These are phyloP conservation scores for Exophiala mesophila DNA, from an alignment of 2,329 filamentous ascomycete genomes.

Conservation along the genomic window DNA sequence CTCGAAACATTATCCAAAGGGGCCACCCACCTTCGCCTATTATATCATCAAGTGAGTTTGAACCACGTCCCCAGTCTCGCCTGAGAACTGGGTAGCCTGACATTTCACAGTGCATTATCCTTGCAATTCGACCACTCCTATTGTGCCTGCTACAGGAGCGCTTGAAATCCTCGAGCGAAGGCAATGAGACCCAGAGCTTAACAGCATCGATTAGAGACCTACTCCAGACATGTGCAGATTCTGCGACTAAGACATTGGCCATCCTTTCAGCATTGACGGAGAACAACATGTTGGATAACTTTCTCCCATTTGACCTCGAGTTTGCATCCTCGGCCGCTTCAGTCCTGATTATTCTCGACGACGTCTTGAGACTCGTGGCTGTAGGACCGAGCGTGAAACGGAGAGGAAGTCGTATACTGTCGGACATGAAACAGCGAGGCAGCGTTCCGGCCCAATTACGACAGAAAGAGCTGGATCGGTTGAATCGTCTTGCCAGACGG, in stretches of 20 bases:
- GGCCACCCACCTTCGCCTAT: slow-evolving; percentile 1
- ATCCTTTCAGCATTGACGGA: slow-evolving; percentile 1
- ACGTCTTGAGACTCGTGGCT: background rate
- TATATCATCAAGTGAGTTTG: slow-evolving; percentile 1
- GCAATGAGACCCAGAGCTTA: background rate
- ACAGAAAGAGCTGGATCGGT: background rate
- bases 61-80: background rate
- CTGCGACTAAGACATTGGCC: slow-evolving; percentile 1
- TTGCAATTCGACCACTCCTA: background rate
- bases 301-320: slow-evolving; percentile 2
- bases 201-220: slow-evolving; percentile 1
- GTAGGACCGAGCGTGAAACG: background rate
- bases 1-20: slow-evolving; percentile 1
- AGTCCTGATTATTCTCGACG: slow-evolving; percentile 2
- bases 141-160: slow-evolving; percentile 1
- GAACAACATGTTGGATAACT: slow-evolving; percentile 3
- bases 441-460: slow-evolving; percentile 1
- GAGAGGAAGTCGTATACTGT: background rate
- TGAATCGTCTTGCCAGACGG: background rate
- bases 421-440: slow-evolving; percentile 1
- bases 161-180: background rate
- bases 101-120: slow-evolving; percentile 1
- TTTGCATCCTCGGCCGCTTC: slow-evolving; percentile 1
- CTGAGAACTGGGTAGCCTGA: background rate
- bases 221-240: slow-evolving; percentile 2